Percentiles rank a stretch among this genome's conserved stretches.
phyloP scores from a whole-genome alignment of 805 yeast species.

The Yamadazyma tumulicola region DNA sequence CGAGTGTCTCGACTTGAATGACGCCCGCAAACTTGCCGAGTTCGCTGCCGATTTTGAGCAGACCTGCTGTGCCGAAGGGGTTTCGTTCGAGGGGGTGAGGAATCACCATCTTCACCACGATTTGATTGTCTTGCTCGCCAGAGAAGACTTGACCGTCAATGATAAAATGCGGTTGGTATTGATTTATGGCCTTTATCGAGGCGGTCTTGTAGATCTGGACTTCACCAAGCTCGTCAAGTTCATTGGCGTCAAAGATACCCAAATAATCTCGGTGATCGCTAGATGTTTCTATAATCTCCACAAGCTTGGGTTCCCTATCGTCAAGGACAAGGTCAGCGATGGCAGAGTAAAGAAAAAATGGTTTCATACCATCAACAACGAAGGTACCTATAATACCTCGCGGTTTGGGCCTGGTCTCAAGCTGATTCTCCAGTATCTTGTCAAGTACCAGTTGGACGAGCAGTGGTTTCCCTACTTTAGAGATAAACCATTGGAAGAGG shows the following conservation, averaged over 20 bases:
- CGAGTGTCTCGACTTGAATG: constrained; percentile 59
- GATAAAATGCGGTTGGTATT: constrained; percentile 76
- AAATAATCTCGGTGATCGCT: constrained; percentile 57
- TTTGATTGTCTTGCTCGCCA: constrained; percentile 51
- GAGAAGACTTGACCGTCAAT: constrained; percentile 46
- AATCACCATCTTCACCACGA: constrained; percentile 59
- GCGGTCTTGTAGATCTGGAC: constrained; percentile 76
- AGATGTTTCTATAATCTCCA: constrained; percentile 40
- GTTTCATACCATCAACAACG: constrained; percentile 54
- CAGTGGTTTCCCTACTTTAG: constrained; percentile 68
- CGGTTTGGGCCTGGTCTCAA: constrained; percentile 71
- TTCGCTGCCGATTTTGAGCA: constrained; percentile 82
- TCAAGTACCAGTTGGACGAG: constrained; percentile 52
- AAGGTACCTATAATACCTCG: constrained; percentile 59
- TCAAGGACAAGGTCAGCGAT: constrained; percentile 38
- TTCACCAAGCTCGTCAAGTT: constrained; percentile 63
- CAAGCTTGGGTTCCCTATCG: constrained; percentile 54
- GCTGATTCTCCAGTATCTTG: constrained; percentile 49
- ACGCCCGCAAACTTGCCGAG: constrained; percentile 57
- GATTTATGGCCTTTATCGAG: constrained; percentile 74
- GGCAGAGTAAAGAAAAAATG: constrained; percentile 47
- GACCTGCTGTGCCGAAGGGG: constrained; percentile 69
- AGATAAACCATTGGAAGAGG: constrained; percentile 63
- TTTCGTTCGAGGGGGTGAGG: constrained; percentile 62
- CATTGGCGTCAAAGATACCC: constrained; percentile 41